A percentile compares a stretch with the other conserved stretches of the same genome.
phyloP scores from a whole-genome alignment of 106 monocot genomes.

The Cymbidium sinense region DNA sequence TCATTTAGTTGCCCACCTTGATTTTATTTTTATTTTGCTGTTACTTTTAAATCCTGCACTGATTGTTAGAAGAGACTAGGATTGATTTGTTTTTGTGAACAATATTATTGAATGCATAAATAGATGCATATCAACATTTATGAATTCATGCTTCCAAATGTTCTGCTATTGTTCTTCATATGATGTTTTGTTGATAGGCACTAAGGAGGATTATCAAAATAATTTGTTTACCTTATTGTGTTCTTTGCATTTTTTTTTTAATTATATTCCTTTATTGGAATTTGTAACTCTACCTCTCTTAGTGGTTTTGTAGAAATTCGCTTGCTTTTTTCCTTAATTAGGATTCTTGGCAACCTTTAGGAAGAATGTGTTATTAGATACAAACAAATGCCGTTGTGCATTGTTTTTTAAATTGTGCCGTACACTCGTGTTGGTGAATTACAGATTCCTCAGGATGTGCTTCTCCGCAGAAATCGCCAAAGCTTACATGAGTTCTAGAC shows the following conservation, averaged over 20 bases:
- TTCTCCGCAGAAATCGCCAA: conserved; percentile 60
- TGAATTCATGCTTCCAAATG: background rate
- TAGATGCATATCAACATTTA: background rate
- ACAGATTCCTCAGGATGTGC: conserved; percentile 31
- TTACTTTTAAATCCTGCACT: background rate
- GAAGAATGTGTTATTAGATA: background rate
- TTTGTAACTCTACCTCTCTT: background rate
- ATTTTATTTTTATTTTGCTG: too few relatives aligned
- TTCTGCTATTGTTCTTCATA: background rate
- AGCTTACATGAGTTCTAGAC: conserved; percentile 44
- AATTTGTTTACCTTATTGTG: background rate
- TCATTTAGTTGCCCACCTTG: background rate
- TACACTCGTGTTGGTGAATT: background rate
- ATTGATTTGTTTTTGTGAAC: background rate
- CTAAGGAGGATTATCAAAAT: background rate
- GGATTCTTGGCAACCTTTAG: background rate
- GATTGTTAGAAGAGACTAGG: background rate
- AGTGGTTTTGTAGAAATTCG: background rate
- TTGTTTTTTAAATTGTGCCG: background rate
- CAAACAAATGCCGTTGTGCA: background rate
- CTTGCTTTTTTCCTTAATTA: background rate
- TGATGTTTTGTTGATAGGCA: background rate
- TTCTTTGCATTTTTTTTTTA: background rate
- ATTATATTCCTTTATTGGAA: background rate
- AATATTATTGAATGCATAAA: background rate